Evolutionary conservation across 805 yeast genomes (phyloP).

Genomic region (Blastobotrys peoriensis): DNA sequence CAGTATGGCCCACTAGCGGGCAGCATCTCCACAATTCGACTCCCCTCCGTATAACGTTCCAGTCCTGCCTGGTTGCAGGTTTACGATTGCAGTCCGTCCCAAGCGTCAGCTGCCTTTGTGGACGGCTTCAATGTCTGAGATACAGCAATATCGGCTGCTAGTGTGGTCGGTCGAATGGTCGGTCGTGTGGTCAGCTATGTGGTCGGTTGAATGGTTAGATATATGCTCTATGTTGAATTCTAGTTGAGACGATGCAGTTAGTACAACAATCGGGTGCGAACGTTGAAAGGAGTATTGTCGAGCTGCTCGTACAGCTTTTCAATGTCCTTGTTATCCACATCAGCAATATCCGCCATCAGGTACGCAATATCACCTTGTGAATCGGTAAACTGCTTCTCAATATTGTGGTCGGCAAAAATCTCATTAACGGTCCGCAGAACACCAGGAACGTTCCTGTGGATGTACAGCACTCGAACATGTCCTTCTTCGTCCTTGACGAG

Average conservation of each 20-base stretch:
- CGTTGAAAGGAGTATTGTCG: slow-evolving; percentile 84
- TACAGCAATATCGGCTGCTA: too few species aligned
- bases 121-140: too few species aligned
- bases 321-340: slow-evolving; percentile 76
- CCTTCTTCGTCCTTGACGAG: slow-evolving; percentile 80
- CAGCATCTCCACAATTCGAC: too few species aligned
- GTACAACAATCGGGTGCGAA: slow-evolving; percentile 84
- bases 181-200: neutral
- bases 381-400: slow-evolving; percentile 97
- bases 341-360: slow-evolving; percentile 94
- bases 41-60: too few species aligned
- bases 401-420: slow-evolving; percentile 88
- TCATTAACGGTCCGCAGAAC: slow-evolving; percentile 96
- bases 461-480: slow-evolving; percentile 84
- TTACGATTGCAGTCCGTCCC: too few species aligned
- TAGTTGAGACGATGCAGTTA: slow-evolving; percentile 36
- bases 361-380: slow-evolving; percentile 94
- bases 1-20: too few species aligned
- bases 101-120: too few species aligned
- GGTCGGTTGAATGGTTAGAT: too few species aligned
- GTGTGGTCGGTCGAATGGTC: neutral
- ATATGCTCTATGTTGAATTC: too few species aligned
- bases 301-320: slow-evolving; percentile 77
- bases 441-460: slow-evolving; percentile 98
- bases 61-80: too few species aligned